phyloP scores from a whole-genome alignment of 768 basidiomycete species.

The Neoboletus brunneissimus region DNA sequence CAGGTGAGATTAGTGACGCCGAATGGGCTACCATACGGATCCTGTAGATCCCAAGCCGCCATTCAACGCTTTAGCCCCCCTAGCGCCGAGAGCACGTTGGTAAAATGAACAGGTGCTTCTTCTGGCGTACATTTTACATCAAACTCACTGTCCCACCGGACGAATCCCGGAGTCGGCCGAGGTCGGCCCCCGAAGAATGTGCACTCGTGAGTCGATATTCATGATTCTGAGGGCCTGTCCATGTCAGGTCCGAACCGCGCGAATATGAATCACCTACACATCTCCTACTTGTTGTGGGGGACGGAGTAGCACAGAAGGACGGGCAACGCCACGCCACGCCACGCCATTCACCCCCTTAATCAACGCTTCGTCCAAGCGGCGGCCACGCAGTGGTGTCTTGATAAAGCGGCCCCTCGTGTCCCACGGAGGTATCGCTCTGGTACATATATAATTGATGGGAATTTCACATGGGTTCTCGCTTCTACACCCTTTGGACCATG shows the following conservation, averaged over 20 bases:
- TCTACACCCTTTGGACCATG: constrained; percentile 1
- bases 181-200: not conserved
- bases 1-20: not conserved
- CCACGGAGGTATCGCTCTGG: not conserved
- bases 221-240: too few species aligned
- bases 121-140: not conserved
- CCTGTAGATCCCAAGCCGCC: not conserved
- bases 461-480: not conserved
- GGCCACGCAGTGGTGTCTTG: not conserved
- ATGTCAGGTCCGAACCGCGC: not conserved
- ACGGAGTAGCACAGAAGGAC: too few species aligned
- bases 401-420: not conserved
- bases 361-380: not conserved
- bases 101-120: not conserved
- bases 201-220: not conserved
- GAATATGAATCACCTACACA: not conserved
- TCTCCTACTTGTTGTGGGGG: not conserved
- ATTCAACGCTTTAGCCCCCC: not conserved
- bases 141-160: not conserved
- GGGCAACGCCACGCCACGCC: not conserved
- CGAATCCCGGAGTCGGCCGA: not conserved
- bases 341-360: not conserved
- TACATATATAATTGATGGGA: constrained; percentile 13
- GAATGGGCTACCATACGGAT: not conserved
- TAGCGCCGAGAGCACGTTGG: not conserved